These are phyloP conservation scores for Globisporangium echinulatum DNA, from an alignment of 352 stramenopile species.

Conservation along the genomic window DNA sequence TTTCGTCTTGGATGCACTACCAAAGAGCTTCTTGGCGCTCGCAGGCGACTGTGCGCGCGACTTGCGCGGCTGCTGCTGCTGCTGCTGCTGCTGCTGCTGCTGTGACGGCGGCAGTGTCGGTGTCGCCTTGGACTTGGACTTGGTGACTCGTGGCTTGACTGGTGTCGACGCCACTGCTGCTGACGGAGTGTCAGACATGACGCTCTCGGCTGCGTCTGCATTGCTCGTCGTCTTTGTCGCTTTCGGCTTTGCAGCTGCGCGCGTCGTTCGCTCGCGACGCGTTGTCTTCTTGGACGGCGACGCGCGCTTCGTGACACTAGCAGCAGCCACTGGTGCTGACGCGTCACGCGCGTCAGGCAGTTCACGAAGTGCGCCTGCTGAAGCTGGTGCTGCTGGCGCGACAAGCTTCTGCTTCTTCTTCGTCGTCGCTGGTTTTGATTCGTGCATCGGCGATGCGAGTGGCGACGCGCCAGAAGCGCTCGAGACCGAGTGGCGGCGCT, in stretches of 20 bases:
- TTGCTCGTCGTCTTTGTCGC: background rate
- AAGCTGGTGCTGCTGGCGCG: background rate
- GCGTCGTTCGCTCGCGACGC: background rate
- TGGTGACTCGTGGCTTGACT: background rate
- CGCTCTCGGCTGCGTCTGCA: background rate
- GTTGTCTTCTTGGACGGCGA: slow-evolving; percentile 7
- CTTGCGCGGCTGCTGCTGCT: background rate
- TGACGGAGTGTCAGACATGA: no score
- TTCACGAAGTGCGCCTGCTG: background rate
- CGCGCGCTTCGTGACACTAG: slow-evolving; percentile 1
- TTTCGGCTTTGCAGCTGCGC: background rate
- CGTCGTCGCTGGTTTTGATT: no score
- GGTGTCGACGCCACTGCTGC: background rate
- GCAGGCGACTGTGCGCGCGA: background rate
- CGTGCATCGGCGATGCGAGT: background rate
- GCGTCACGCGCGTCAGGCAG: background rate
- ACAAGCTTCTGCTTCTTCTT: background rate
- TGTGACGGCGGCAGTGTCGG: background rate
- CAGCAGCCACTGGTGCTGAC: background rate
- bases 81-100: background rate
- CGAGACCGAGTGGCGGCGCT: background rate
- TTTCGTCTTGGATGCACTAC: slow-evolving; percentile 12
- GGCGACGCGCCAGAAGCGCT: background rate
- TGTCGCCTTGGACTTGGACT: slow-evolving; percentile 5
- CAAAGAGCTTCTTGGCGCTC: slow-evolving; percentile 13